phyloP scores from a whole-genome alignment of 1,284 basidiomycete species.

The Kwoniella shivajii region DNA sequence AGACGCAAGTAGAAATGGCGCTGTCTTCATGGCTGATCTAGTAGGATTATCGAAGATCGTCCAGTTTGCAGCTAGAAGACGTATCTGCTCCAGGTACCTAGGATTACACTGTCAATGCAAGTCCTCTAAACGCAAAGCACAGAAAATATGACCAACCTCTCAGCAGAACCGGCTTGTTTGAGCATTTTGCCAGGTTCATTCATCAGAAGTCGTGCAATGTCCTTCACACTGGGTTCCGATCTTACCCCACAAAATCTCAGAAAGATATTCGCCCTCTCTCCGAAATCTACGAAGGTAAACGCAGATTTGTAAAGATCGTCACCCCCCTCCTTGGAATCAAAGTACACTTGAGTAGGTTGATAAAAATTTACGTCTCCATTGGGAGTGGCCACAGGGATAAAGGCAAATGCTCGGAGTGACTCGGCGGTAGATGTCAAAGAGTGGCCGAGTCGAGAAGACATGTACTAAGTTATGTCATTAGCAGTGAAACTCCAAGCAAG shows the following conservation, averaged over 20 bases:
- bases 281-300: constrained; percentile 90
- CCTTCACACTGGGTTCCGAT: constrained; percentile 79
- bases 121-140: neutral
- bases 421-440: constrained; percentile 46
- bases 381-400: constrained; percentile 54
- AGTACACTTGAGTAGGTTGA: constrained; percentile 49
- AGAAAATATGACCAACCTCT: constrained; percentile 32
- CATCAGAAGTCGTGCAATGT: constrained; percentile 47
- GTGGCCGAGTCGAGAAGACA: constrained; percentile 68
- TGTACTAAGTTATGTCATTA: constrained; percentile 56
- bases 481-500: neutral
- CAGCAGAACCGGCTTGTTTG: constrained; percentile 46
- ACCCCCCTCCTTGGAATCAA: constrained; percentile 31
- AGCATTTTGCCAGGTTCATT: constrained; percentile 46
- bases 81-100: constrained; percentile 79
- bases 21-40: constrained; percentile 66
- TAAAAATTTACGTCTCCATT: constrained; percentile 30
- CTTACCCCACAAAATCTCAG: constrained; percentile 84
- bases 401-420: constrained; percentile 40
- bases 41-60: constrained; percentile 64
- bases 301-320: constrained; percentile 44
- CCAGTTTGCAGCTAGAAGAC: constrained; percentile 78
- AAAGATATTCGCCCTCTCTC: constrained; percentile 77
- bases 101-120: constrained; percentile 5
- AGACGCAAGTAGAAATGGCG: constrained; percentile 72